Conservation (phyloP, 768 basidiomycete genomes). For the Mycena vulgaris region DNA sequence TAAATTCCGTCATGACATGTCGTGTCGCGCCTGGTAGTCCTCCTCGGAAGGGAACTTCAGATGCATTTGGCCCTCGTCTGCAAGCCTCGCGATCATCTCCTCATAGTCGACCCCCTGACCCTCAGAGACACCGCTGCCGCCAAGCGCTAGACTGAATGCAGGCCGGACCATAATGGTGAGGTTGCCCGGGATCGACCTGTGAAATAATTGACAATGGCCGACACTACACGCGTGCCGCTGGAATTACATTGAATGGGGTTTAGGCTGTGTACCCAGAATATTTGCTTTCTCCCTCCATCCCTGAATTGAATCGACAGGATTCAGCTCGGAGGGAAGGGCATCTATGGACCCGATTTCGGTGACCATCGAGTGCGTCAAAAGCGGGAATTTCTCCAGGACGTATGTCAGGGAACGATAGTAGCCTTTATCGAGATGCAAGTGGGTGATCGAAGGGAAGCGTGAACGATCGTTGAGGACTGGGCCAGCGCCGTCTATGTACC, state of each 20-base stretch:
- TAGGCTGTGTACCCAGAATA: background rate
- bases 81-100: background rate
- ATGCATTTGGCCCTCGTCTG: background rate
- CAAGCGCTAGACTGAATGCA: background rate
- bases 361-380: no score
- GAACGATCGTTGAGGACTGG: background rate
- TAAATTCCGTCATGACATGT: no score
- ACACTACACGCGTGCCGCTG: no score
- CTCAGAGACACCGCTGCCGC: background rate
- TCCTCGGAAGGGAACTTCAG: background rate
- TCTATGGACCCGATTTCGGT: no score
- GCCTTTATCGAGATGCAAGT: background rate
- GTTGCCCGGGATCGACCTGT: background rate
- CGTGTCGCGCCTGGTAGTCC: no score
- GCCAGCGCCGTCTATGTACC: background rate
- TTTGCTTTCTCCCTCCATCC: no score
- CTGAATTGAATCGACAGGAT: no score
- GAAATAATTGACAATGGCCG: no score
- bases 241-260: background rate
- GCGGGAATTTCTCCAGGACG: no score
- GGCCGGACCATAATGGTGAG: constrained; percentile 1
- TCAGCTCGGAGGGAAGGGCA: no score
- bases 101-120: background rate
- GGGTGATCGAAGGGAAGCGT: background rate
- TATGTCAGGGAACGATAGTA: no score